phyloP scores from a whole-genome alignment of 768 basidiomycete species.

The Panaeolus papilionaceus region DNA sequence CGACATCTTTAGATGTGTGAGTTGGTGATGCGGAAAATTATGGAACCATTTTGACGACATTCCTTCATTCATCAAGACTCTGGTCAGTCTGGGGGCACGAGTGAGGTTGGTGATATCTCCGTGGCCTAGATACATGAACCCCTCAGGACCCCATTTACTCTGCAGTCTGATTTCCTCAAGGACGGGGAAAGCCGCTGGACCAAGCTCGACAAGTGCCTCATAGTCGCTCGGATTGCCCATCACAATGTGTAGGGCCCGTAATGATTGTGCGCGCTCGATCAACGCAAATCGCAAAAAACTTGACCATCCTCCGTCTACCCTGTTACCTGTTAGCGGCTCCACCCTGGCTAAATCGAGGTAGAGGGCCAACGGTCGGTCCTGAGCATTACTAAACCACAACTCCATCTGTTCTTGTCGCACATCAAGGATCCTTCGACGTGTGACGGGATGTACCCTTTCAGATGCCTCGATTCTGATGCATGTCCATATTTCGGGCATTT shows the following conservation, averaged over 20 bases:
- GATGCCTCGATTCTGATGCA: constrained; percentile 6
- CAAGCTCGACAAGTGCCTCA: background rate
- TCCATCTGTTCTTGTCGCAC: background rate
- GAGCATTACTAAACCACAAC: background rate
- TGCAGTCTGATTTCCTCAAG: background rate
- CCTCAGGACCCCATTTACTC: background rate
- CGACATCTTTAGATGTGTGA: background rate
- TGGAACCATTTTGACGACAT: background rate
- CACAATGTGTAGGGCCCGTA: background rate
- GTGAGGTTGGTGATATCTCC: background rate
- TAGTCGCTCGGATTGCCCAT: background rate
- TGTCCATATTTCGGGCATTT: constrained; percentile 4
- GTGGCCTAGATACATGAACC: background rate
- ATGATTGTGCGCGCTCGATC: background rate
- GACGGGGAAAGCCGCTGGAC: background rate
- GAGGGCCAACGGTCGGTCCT: background rate
- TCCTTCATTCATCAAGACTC: background rate
- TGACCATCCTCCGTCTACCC: background rate
- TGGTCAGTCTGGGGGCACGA: background rate
- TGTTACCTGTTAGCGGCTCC: background rate
- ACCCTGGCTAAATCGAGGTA: background rate
- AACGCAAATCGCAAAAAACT: background rate
- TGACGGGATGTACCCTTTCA: background rate
- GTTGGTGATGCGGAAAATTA: background rate
- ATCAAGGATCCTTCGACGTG: background rate